phyloP scores from a whole-genome alignment of 2,329 filamentous ascomycete genomes.

The Colletotrichum orbiculare region DNA sequence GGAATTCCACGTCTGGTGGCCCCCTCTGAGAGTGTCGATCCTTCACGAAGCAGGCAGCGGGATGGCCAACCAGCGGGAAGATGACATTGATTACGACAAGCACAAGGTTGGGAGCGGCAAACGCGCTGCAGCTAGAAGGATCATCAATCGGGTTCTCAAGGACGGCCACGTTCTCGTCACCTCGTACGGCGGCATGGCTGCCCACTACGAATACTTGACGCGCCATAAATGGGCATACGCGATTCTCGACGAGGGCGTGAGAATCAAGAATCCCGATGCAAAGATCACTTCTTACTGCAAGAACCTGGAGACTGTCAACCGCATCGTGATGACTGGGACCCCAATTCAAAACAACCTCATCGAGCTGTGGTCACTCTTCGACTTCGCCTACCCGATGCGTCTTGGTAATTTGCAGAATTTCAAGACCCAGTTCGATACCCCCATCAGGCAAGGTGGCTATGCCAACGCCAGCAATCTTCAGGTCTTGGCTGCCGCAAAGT shows the following conservation, averaged over 20 bases:
- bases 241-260: conserved; percentile 96
- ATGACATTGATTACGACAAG: conserved; percentile 61
- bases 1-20: conserved; percentile 99
- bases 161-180: conserved; percentile 95
- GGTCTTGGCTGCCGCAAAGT: conserved; percentile 93
- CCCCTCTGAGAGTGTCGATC: conserved; percentile 95
- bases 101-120: conserved; percentile 48
- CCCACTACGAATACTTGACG: conserved; percentile 85
- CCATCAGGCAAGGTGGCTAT: conserved; percentile 93
- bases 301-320: conserved; percentile 87
- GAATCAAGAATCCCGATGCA: conserved; percentile 96
- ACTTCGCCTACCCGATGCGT: conserved; percentile 97
- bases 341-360: conserved; percentile 97
- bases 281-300: conserved; percentile 96
- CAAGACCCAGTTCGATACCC: conserved; percentile 90
- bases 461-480: conserved; percentile 94
- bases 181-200: conserved; percentile 95
- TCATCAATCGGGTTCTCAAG: conserved; percentile 83
- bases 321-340: conserved; percentile 93
- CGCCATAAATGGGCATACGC: conserved; percentile 92
- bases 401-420: conserved; percentile 93
- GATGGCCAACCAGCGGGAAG: conserved; percentile 85
- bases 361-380: conserved; percentile 96
- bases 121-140: conserved; percentile 76
- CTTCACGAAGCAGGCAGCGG: conserved; percentile 95